Percentiles rank a stretch among this genome's conserved stretches.
phyloP scores from a whole-genome alignment of 495 filamentous ascomycete genomes.

The Daldinia grandis region DNA sequence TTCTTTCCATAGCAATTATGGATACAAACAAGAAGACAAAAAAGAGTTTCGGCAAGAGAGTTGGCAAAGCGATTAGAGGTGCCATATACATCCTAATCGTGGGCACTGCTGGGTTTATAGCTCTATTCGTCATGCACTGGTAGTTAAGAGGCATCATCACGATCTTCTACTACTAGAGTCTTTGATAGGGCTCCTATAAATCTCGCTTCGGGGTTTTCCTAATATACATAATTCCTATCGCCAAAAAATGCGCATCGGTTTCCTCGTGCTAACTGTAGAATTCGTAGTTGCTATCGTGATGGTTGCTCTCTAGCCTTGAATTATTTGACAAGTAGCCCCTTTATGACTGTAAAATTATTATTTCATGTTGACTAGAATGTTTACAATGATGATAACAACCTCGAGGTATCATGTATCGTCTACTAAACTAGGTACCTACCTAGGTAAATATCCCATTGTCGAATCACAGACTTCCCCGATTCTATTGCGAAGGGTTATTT shows the following conservation, averaged over 20 bases:
- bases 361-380: background rate
- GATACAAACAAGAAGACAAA: background rate
- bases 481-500: too few relatives aligned
- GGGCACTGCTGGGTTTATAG: background rate
- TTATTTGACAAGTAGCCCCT: background rate
- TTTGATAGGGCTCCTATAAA: background rate
- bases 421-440: too few relatives aligned
- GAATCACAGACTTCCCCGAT: too few relatives aligned
- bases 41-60: background rate
- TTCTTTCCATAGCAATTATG: background rate
- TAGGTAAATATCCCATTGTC: too few relatives aligned
- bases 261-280: background rate
- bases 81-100: background rate
- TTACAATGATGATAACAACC: too few relatives aligned
- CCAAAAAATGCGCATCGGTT: background rate
- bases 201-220: background rate
- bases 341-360: background rate
- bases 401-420: background rate
- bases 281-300: background rate
- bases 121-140: background rate
- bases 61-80: background rate
- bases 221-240: constrained; percentile 3
- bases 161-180: background rate
- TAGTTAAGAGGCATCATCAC: background rate
- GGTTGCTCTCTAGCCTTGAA: background rate